Percentiles rank a stretch among this genome's conserved stretches.
phyloP scores from a whole-genome alignment of 768 basidiomycete species.

The Strobilomyces echinocephalus region DNA sequence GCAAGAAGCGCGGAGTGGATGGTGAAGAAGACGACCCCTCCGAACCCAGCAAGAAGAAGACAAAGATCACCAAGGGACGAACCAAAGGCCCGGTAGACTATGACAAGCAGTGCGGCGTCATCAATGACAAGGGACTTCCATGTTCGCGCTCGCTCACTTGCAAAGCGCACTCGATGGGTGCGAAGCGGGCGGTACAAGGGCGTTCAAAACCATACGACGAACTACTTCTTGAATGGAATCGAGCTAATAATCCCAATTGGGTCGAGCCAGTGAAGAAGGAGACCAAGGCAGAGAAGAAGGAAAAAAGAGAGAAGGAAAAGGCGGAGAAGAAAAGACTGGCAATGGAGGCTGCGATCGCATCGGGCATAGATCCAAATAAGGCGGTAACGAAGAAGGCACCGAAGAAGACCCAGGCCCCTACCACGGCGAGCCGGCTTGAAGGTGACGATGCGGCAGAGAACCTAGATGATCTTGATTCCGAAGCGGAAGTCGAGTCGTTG shows the following conservation, averaged over 20 bases:
- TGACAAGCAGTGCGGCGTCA: conserved; percentile 93
- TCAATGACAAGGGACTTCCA: conserved; percentile 89
- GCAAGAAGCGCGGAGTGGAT: conserved; percentile 82
- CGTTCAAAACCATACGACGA: conserved; percentile 82
- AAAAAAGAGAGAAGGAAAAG: conserved; percentile 75
- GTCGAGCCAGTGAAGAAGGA: conserved; percentile 84
- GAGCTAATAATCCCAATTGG: conserved; percentile 81
- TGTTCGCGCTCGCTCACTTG: conserved; percentile 96
- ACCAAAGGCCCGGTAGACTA: conserved; percentile 83
- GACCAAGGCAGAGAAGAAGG: conserved; percentile 84
- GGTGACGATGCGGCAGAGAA: conserved; percentile 66
- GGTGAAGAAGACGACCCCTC: conserved; percentile 60
- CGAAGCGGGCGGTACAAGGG: conserved; percentile 87
- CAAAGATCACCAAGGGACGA: conserved; percentile 75
- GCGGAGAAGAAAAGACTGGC: conserved; percentile 75
- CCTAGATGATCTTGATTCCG: conserved; percentile 76
- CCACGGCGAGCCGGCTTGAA: conserved; percentile 46
- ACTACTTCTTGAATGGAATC: conserved; percentile 87
- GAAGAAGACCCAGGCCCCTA: conserved; percentile 57
- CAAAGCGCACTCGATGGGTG: conserved; percentile 97
- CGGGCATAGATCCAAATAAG: conserved; percentile 47
- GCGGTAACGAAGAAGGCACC: conserved; percentile 51
- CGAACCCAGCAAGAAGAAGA: conserved; percentile 73
- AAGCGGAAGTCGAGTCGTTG: conserved; percentile 76
- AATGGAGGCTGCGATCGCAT: conserved; percentile 63